Conservation (phyloP, 2,329 filamentous ascomycete genomes). For the Talaromyces piceae region DNA sequence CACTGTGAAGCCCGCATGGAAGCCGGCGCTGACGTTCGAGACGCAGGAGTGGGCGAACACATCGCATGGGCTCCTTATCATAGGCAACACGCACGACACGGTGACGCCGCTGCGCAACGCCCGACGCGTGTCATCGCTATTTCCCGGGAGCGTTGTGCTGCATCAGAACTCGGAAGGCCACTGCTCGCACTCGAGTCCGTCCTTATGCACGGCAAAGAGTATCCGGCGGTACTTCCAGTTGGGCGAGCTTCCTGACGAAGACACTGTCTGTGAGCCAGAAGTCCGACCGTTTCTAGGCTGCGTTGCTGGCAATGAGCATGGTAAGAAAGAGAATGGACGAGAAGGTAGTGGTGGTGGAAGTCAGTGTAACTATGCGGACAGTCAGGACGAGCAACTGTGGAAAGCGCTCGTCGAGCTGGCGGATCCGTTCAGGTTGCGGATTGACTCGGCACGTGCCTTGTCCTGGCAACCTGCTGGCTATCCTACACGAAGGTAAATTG, state of each 20-base stretch:
- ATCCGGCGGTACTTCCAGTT: slow-evolving; percentile 1
- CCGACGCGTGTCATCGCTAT: neutral
- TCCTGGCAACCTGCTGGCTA: neutral
- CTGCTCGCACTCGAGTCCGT: slow-evolving; percentile 1
- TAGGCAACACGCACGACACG: slow-evolving; percentile 2
- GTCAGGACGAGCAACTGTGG: neutral
- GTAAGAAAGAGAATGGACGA: too few species aligned
- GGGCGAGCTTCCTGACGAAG: neutral
- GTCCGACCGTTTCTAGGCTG: slow-evolving; percentile 1
- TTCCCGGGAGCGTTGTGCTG: slow-evolving; percentile 1
- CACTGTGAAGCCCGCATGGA: slow-evolving; percentile 1
- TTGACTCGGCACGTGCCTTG: neutral
- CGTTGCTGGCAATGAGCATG: neutral
- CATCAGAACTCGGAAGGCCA: slow-evolving; percentile 3
- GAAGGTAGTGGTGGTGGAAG: neutral
- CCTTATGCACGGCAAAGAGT: neutral
- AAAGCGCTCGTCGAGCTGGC: slow-evolving; percentile 3
- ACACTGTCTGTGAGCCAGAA: neutral
- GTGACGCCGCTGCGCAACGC: slow-evolving; percentile 4
- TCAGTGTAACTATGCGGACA: neutral
- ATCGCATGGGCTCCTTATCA: neutral
- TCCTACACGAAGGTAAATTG: neutral
- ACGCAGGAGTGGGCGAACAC: slow-evolving; percentile 2
- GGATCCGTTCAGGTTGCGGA: slow-evolving; percentile 1
- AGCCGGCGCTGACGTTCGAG: neutral